Evolutionary conservation across 1,284 basidiomycete species (phyloP), one percentile per base, ranked within the genome.

Genomic region (Heterobasidion annosum): DNA sequence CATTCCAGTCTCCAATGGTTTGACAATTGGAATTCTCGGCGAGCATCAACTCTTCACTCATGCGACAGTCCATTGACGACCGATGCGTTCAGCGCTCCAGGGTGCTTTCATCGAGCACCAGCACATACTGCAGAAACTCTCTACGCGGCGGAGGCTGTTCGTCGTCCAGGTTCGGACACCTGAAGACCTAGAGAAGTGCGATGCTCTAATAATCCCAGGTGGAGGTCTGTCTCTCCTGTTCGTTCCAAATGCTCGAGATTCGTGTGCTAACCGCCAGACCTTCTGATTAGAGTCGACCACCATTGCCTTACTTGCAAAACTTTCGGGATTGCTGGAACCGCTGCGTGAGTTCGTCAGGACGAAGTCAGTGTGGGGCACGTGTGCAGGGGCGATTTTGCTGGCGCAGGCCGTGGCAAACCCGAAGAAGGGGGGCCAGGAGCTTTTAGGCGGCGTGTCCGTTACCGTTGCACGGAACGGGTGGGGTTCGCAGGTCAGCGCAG

Each of bases 21-120:
- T 68, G 34, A 63, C 62, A 8, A 64, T 73, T 50, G 71, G 71
- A 43, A 68, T 73, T 48, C 63, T 73, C 35, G 71, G 71, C 70
- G 47, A 51, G 64, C 56, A 15, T 16, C 50, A 15, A 34, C 13
- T 7, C 16, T 18, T 37, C 45, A 48, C 15, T 0, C 10, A n/a
- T 35, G 25, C 25, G 25, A 25, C 25, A 5, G 25, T 25, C 3
- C 25, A 19, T 42, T 54, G 33, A 48, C 25, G 12, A 34, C 9
- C 19, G 52, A 47, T 25, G 35, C 18, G 16, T 45, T 25, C 68
- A 86, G 96, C 95, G 51, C 77, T 98, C 46, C 96, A 98, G 70
- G 96, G 95, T 52, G 93, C 94, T 4, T 98, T 98, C 67, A 78
- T 81, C 42, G 95, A 99, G 71, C 96, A 98, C 69, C 77, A 88